Evolutionary conservation across 2,329 filamentous ascomycete genomes (phyloP).

Genomic region (Leptosphaerulina australis): DNA sequence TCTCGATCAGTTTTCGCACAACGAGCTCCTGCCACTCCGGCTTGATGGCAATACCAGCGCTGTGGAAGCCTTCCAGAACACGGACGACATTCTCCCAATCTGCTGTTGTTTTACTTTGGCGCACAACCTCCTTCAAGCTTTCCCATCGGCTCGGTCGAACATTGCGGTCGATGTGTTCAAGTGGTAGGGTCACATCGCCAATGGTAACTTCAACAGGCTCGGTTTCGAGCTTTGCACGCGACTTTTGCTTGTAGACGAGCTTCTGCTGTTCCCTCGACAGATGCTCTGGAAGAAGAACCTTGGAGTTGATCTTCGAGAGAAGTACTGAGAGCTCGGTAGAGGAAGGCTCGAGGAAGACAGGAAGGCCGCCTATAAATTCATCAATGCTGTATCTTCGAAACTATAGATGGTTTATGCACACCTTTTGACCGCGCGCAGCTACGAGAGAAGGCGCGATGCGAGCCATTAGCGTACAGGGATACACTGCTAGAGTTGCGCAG

Average conservation of each 20-base stretch:
- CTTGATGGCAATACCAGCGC: conserved; percentile 31
- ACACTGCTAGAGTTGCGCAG: conserved; percentile 20
- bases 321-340: conserved; percentile 50
- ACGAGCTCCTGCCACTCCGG: conserved; percentile 23
- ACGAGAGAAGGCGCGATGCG: conserved; percentile 40
- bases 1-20: conserved; percentile 26
- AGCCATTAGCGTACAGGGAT: conserved; percentile 26
- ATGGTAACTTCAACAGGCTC: conserved; percentile 52
- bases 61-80: conserved; percentile 39
- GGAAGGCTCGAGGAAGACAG: conserved; percentile 51
- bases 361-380: conserved; percentile 43
- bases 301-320: conserved; percentile 51
- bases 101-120: conserved; percentile 27
- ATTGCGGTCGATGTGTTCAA: conserved; percentile 41
- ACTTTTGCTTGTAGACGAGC: conserved; percentile 51
- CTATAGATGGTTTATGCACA: conserved; percentile 9
- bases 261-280: conserved; percentile 50
- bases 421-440: conserved; percentile 33
- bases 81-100: conserved; percentile 47
- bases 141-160: conserved; percentile 22
- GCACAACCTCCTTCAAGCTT: conserved; percentile 23
- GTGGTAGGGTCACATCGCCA: conserved; percentile 46
- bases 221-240: conserved; percentile 50
- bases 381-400: conserved; percentile 2
- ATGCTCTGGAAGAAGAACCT: conserved; percentile 53